These are phyloP conservation scores for Fraxinus sp. DNA, from an alignment of 305 asterid species.

Conservation along the genomic window DNA sequence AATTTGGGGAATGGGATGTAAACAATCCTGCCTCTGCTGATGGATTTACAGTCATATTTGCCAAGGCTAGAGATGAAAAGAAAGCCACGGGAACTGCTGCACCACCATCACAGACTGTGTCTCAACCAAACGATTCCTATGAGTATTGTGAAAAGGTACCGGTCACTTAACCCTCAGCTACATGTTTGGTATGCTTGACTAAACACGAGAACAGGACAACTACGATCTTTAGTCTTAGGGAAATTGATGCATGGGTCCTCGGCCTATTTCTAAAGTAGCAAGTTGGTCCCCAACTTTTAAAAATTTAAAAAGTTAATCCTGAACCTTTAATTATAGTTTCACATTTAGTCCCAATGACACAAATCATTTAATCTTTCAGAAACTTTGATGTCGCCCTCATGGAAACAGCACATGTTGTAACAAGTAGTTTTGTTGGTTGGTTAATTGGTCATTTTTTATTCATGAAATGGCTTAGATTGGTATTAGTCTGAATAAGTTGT, in stretches of 20 bases:
- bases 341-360: neutral
- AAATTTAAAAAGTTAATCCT: neutral
- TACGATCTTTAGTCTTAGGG: neutral
- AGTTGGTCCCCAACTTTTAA: neutral
- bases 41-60: conserved; percentile 9
- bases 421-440: too few species aligned
- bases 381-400: neutral
- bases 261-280: neutral
- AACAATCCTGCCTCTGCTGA: neutral
- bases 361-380: neutral
- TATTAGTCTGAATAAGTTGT: neutral
- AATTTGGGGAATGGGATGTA: conserved; percentile 8
- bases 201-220: neutral
- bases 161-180: neutral
- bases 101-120: neutral
- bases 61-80: conserved; percentile 11
- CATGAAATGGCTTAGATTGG: too few species aligned
- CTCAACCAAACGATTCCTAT: neutral
- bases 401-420: neutral
- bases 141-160: neutral
- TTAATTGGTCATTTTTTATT: too few species aligned
- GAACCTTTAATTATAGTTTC: neutral
- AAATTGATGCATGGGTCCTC: neutral
- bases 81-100: neutral
- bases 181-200: neutral